Percentiles rank a stretch among this genome's conserved stretches.
These are phyloP conservation scores for Rusavskia elegans DNA, from an alignment of 495 filamentous ascomycete genomes.

Conservation along the genomic window DNA sequence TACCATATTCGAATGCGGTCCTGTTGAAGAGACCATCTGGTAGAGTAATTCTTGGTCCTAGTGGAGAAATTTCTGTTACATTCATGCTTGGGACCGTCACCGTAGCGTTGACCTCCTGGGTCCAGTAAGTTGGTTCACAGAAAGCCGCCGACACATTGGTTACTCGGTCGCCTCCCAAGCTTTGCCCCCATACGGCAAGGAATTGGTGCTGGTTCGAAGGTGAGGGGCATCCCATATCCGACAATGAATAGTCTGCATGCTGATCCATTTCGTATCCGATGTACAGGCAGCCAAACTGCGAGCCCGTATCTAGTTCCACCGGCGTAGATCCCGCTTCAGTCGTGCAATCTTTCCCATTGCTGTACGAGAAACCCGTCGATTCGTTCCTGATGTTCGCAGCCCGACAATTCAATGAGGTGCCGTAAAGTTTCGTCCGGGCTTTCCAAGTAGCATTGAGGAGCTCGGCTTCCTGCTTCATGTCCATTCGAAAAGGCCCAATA, in stretches of 20 bases:
- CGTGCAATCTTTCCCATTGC: conserved; percentile 17
- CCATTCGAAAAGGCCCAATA: conserved; percentile 20
- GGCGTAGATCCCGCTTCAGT: neutral
- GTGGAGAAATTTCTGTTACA: conserved; percentile 1
- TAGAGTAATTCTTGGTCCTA: conserved; percentile 10
- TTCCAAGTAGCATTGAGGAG: conserved; percentile 14
- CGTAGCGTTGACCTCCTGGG: conserved; percentile 17
- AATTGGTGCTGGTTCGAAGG: conserved; percentile 13
- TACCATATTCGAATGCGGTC: conserved; percentile 18
- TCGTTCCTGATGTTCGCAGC: conserved; percentile 8
- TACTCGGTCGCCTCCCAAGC: neutral
- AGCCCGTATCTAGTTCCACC: neutral
- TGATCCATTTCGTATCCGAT: conserved; percentile 18
- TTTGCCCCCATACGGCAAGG: conserved; percentile 13
- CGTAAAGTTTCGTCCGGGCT: conserved; percentile 16
- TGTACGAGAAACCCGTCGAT: conserved; percentile 7
- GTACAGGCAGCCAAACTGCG: conserved; percentile 11
- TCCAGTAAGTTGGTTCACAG: conserved; percentile 24
- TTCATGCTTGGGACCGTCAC: conserved; percentile 7
- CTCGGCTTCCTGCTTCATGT: neutral
- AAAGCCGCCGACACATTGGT: conserved; percentile 19
- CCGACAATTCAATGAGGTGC: conserved; percentile 21
- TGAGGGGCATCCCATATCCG: conserved; percentile 10
- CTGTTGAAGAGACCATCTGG: conserved; percentile 19
- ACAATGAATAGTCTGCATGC: conserved; percentile 10